A percentile compares a stretch with the other conserved stretches of the same genome.
Conservation (phyloP, 306 rosid species). For the Cucurbita pepo region DNA sequence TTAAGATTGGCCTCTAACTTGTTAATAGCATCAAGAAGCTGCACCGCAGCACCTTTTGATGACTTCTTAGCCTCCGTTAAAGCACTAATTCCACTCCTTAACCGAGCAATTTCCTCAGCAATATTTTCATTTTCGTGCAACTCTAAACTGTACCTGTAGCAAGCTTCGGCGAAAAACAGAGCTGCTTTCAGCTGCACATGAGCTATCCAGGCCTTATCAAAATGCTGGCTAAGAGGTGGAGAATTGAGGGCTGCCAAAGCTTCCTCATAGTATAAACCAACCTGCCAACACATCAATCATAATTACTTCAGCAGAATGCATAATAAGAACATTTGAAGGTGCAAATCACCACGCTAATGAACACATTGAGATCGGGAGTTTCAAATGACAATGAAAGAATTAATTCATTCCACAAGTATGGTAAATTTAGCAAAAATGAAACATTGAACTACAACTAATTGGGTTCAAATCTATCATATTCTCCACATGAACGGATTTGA, state of each 20-base stretch:
- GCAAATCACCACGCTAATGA: neutral
- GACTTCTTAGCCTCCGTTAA: constrained; percentile 54
- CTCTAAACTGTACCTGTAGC: constrained; percentile 71
- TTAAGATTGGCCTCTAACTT: constrained; percentile 70
- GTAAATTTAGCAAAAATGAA: neutral
- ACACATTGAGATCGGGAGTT: neutral
- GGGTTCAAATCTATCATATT: neutral
- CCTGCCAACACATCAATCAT: constrained; percentile 34
- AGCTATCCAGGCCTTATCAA: constrained; percentile 73
- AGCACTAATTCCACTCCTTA: constrained; percentile 49
- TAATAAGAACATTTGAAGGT: neutral
- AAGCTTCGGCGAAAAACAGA: constrained; percentile 73
- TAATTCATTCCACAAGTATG: neutral
- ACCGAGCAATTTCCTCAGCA: constrained; percentile 84
- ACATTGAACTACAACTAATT: neutral
- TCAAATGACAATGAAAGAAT: neutral
- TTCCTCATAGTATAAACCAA: constrained; percentile 85
- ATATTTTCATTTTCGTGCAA: constrained; percentile 87
- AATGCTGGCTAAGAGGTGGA: constrained; percentile 71
- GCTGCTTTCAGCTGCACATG: constrained; percentile 85
- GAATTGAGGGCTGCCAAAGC: constrained; percentile 66
- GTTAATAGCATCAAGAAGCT: constrained; percentile 67
- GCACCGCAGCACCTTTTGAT: constrained; percentile 70
- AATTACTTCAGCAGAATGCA: constrained; percentile 6
- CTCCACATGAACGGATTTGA: neutral